A percentile compares a stretch with the other conserved stretches of the same genome.
phyloP scores from a whole-genome alignment of 352 stramenopile genomes.

The Phytophthora fragariaefolia region DNA sequence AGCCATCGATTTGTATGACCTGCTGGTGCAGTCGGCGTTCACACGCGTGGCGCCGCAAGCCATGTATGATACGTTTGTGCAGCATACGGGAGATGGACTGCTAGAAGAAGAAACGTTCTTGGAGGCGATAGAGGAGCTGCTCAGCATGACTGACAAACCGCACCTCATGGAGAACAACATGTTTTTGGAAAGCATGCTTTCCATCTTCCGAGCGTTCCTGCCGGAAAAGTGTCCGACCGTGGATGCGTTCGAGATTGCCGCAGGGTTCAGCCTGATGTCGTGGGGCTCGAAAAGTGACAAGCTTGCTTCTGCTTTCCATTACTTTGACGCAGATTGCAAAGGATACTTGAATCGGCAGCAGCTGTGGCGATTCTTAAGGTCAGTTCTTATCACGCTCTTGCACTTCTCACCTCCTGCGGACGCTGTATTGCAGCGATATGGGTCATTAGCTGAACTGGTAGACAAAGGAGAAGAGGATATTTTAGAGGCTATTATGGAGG shows the following conservation, averaged over 20 bases:
- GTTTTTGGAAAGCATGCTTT: slow-evolving; percentile 80
- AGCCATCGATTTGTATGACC: slow-evolving; percentile 63
- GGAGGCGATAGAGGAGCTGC: slow-evolving; percentile 77
- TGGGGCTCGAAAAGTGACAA: slow-evolving; percentile 91
- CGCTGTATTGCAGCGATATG: slow-evolving; percentile 60
- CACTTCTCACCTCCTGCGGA: slow-evolving; percentile 73
- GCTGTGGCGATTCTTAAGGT: slow-evolving; percentile 86
- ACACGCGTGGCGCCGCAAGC: slow-evolving; percentile 71
- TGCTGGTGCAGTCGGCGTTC: slow-evolving; percentile 73
- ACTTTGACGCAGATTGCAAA: slow-evolving; percentile 86
- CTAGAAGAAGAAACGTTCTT: slow-evolving; percentile 88
- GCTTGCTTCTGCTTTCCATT: slow-evolving; percentile 82
- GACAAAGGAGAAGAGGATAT: slow-evolving; percentile 83
- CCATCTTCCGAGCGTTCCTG: slow-evolving; percentile 79
- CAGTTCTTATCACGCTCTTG: slow-evolving; percentile 75
- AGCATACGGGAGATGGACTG: slow-evolving; percentile 83
- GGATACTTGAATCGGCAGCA: slow-evolving; percentile 81
- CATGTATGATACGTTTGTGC: slow-evolving; percentile 89
- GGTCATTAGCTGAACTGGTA: slow-evolving; percentile 74
- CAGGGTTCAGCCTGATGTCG: slow-evolving; percentile 81
- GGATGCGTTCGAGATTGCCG: slow-evolving; percentile 85
- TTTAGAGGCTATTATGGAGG: slow-evolving; percentile 78
- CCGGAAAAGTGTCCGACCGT: slow-evolving; percentile 67
- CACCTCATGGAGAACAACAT: slow-evolving; percentile 80
- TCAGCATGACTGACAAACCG: slow-evolving; percentile 76